A percentile compares a stretch with the other conserved stretches of the same genome.
These are phyloP conservation scores for Spinacia oleracea DNA, from an alignment of 179 eudicot genomes.

Conservation along the genomic window DNA sequence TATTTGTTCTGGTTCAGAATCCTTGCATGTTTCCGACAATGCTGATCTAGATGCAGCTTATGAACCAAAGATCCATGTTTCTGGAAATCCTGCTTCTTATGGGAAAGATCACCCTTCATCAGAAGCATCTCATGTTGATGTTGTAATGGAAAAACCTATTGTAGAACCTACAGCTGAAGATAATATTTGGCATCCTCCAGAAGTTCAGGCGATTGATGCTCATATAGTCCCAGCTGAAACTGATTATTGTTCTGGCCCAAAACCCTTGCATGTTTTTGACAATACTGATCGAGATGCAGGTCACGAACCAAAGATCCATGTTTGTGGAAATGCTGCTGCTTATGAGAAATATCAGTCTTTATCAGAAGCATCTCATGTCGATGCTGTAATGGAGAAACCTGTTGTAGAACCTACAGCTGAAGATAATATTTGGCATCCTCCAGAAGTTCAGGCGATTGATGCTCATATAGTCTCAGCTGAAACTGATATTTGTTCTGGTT, in stretches of 20 bases:
- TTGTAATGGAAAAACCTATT: not conserved
- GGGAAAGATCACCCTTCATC: not conserved
- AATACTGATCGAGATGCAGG: not conserved
- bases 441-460: conserved; percentile 7
- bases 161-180: conserved; percentile 6
- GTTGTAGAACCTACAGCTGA: not conserved
- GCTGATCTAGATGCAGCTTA: not conserved
- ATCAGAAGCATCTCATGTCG: conserved; percentile 18
- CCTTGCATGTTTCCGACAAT: conserved; percentile 9
- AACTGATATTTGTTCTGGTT: conserved; percentile 12
- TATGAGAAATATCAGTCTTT: not conserved
- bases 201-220: conserved; percentile 11
- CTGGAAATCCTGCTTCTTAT: not conserved
- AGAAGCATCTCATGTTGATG: conserved; percentile 15
- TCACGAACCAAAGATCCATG: conserved; percentile 6
- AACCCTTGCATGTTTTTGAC: conserved; percentile 6
- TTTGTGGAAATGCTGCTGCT: conserved; percentile 5
- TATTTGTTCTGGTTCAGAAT: conserved; percentile 13
- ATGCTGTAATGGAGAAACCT: conserved; percentile 5
- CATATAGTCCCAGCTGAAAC: not conserved
- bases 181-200: not conserved
- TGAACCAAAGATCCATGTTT: conserved; percentile 4
- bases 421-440: not conserved
- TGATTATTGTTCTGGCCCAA: conserved; percentile 14
- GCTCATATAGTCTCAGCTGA: conserved; percentile 7